Evolutionary conservation across 1,284 basidiomycete genomes (phyloP).

Genomic region (Malassezia sympodialis): DNA sequence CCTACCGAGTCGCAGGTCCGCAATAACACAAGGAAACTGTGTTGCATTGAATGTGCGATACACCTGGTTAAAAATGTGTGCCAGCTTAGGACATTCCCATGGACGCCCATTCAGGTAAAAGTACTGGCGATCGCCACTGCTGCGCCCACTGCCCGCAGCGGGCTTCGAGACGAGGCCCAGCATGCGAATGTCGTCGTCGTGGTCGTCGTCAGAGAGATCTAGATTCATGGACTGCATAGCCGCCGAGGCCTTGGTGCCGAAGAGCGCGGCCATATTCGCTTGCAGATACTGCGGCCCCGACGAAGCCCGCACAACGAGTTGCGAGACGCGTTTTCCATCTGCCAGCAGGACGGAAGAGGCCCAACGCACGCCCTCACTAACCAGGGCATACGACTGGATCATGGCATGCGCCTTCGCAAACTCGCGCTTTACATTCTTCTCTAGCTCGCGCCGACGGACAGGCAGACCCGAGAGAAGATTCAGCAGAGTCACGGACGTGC

Average conservation of each 20-base stretch:
- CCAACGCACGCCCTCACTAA: constrained; percentile 60
- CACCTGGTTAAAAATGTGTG: constrained; percentile 40
- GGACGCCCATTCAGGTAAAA: constrained; percentile 90
- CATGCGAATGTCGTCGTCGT: background rate
- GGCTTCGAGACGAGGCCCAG: constrained; percentile 72
- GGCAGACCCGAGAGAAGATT: constrained; percentile 73
- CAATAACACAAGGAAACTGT: constrained; percentile 62
- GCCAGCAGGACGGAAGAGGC: constrained; percentile 54
- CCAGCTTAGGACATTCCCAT: constrained; percentile 55
- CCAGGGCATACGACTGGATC: constrained; percentile 79
- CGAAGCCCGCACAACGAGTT: constrained; percentile 56
- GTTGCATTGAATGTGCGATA: constrained; percentile 36
- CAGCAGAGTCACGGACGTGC: constrained; percentile 70
- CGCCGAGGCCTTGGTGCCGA: constrained; percentile 71
- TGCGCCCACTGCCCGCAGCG: constrained; percentile 57
- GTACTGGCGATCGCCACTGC: constrained; percentile 70
- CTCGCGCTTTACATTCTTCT: constrained; percentile 79
- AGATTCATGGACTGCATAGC: constrained; percentile 65
- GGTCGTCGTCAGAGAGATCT: constrained; percentile 16
- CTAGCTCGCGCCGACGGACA: constrained; percentile 82
- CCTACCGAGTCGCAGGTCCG: constrained; percentile 69
- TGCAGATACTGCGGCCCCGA: constrained; percentile 49
- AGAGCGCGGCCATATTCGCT: constrained; percentile 65
- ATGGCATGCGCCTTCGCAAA: constrained; percentile 73
- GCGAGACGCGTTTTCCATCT: background rate